Evolutionary conservation across 179 eudicot genomes (phyloP).

Genomic region (Heliamphora ciliata): DNA sequence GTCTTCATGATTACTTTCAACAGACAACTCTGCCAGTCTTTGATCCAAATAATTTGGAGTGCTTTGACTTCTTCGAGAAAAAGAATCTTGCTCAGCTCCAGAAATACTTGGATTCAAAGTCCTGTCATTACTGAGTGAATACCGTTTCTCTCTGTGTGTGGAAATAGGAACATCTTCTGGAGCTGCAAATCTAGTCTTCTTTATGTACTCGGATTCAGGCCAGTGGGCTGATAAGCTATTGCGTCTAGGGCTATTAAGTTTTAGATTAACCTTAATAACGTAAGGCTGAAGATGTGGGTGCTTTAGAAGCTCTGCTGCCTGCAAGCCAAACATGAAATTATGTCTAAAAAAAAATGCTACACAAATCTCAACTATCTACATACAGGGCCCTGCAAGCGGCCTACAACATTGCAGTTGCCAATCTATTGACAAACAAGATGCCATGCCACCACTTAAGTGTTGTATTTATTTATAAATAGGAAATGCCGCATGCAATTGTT

Average conservation of each 20-base stretch:
- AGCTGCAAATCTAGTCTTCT: constrained; percentile 56
- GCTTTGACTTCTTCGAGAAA: constrained; percentile 28
- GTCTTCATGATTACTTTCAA: constrained; percentile 46
- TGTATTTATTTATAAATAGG: background rate
- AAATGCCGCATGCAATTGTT: background rate
- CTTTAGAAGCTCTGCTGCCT: constrained; percentile 93
- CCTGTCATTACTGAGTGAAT: constrained; percentile 58
- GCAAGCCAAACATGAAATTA: constrained; percentile 1
- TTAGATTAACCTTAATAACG: constrained; percentile 66
- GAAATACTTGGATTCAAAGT: constrained; percentile 80
- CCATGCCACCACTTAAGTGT: background rate
- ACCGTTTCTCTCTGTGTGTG: constrained; percentile 42
- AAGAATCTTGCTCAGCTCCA: constrained; percentile 48
- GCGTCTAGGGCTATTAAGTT: constrained; percentile 58
- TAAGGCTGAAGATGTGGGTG: constrained; percentile 77
- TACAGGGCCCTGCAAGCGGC: background rate
- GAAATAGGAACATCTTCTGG: constrained; percentile 42
- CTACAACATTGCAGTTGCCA: background rate
- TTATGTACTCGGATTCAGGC: constrained; percentile 39
- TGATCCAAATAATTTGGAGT: constrained; percentile 31
- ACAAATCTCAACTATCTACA: background rate
- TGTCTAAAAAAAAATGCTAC: background rate
- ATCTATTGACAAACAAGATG: background rate
- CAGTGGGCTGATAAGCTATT: constrained; percentile 49
- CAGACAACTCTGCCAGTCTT: constrained; percentile 38